Evolutionary conservation across 768 basidiomycete species (phyloP).

Genomic region (Rhizopogon roseolus): DNA sequence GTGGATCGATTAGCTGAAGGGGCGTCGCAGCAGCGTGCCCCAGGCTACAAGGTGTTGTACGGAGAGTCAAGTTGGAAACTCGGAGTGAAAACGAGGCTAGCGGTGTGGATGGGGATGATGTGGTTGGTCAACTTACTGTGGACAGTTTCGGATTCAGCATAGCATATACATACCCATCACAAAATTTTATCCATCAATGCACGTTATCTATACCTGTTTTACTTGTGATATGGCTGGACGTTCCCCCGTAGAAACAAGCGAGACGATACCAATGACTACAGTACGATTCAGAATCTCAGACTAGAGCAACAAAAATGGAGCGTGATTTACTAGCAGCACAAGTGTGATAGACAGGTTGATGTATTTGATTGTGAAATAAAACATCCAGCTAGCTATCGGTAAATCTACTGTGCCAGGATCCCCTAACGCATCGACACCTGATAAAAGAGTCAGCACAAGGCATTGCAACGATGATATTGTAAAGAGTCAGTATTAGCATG

Average conservation of each 20-base stretch:
- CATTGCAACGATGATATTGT: not conserved
- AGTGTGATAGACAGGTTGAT: too few relatives aligned
- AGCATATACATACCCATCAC: not conserved
- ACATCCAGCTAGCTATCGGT: too few relatives aligned
- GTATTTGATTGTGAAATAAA: too few relatives aligned
- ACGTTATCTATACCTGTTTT: too few relatives aligned
- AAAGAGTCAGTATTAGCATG: conserved; percentile 84
- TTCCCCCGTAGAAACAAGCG: too few relatives aligned
- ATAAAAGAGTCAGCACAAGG: conserved; percentile 11
- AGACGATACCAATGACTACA: too few relatives aligned
- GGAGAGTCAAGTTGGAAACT: conserved; percentile 26
- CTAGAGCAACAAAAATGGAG: too few relatives aligned
- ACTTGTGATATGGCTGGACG: too few relatives aligned
- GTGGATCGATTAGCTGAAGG: conserved; percentile 44
- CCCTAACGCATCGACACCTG: conserved; percentile 1
- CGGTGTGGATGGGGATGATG: conserved; percentile 40
- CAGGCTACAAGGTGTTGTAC: conserved; percentile 27
- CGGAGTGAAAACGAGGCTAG: conserved; percentile 40
- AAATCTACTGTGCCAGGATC: too few relatives aligned
- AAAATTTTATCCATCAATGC: not conserved
- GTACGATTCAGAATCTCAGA: too few relatives aligned
- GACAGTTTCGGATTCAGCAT: conserved; percentile 26
- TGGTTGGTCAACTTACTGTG: conserved; percentile 68
- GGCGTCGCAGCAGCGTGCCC: conserved; percentile 13
- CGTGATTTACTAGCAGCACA: too few relatives aligned